A percentile compares a stretch with the other conserved stretches of the same genome.
phyloP scores from a whole-genome alignment of 2,329 filamentous ascomycete species.

The Blastomyces gilchristii region DNA sequence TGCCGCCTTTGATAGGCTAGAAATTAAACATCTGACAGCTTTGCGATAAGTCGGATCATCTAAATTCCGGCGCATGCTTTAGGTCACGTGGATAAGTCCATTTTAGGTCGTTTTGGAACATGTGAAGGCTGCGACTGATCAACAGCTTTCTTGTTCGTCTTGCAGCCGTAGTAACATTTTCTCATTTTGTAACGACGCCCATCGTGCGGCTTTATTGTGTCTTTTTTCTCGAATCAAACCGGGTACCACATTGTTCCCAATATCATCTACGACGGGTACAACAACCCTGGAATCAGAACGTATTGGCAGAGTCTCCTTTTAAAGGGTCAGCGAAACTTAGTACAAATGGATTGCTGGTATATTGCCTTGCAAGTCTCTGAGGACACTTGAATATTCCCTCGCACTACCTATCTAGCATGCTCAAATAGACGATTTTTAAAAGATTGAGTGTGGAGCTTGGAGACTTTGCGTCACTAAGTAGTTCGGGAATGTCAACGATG shows the following conservation, averaged over 20 bases:
- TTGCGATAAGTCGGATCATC: background rate
- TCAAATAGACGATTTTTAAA: background rate
- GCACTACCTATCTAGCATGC: background rate
- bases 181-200: background rate
- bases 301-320: background rate
- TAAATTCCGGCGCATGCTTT: background rate
- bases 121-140: background rate
- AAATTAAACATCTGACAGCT: background rate
- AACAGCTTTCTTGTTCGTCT: background rate
- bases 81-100: background rate
- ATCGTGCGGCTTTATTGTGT: background rate
- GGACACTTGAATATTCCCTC: background rate
- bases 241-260: background rate
- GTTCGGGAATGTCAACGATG: background rate
- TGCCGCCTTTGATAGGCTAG: background rate
- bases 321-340: background rate
- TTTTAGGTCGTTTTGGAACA: background rate
- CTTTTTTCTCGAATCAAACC: background rate
- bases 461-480: background rate
- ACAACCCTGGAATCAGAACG: background rate
- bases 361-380: background rate
- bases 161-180: background rate
- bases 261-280: background rate
- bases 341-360: background rate
- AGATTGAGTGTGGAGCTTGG: background rate